Percentiles rank a stretch among this genome's conserved stretches.
Conservation (phyloP, 768 basidiomycete species). For the Dacryopinax primogenitus region DNA sequence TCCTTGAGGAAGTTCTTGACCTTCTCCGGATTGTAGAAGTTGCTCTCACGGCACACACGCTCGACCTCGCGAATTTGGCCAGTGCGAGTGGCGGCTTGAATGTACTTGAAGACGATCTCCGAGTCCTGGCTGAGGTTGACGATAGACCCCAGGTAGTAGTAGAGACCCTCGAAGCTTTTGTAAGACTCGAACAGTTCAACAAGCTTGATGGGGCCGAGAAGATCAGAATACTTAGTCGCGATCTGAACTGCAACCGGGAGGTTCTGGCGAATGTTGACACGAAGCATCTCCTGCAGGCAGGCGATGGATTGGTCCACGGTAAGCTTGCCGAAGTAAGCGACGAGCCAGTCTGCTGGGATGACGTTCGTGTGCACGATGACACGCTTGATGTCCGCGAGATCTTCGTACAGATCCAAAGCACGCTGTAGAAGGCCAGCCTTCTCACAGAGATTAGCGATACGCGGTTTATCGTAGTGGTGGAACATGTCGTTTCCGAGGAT, state of each 20-base stretch:
- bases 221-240: slow-evolving; percentile 96
- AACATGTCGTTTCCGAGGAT: slow-evolving; percentile 99
- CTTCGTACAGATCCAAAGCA: slow-evolving; percentile 95
- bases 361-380: slow-evolving; percentile 84
- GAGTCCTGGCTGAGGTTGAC: slow-evolving; percentile 94
- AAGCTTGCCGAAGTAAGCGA: slow-evolving; percentile 90
- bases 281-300: slow-evolving; percentile 93
- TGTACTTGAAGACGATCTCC: slow-evolving; percentile 99
- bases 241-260: slow-evolving; percentile 92
- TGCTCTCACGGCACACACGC: slow-evolving; percentile 94
- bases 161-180: slow-evolving; percentile 96
- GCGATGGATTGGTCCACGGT: slow-evolving; percentile 96
- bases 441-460: slow-evolving; percentile 96
- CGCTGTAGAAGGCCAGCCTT: slow-evolving; percentile 92
- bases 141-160: slow-evolving; percentile 96
- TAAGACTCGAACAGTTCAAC: slow-evolving; percentile 98
- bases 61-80: slow-evolving; percentile 98
- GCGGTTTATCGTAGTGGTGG: slow-evolving; percentile 85
- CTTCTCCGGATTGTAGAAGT: slow-evolving; percentile 96
- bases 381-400: slow-evolving; percentile 96
- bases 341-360: slow-evolving; percentile 61
- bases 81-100: slow-evolving; percentile 94
- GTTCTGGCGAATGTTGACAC: slow-evolving; percentile 94
- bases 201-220: slow-evolving; percentile 89
- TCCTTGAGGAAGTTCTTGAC: slow-evolving; percentile 99